Conservation (phyloP, 768 basidiomycete genomes). For the Mycena sanguinolenta region DNA sequence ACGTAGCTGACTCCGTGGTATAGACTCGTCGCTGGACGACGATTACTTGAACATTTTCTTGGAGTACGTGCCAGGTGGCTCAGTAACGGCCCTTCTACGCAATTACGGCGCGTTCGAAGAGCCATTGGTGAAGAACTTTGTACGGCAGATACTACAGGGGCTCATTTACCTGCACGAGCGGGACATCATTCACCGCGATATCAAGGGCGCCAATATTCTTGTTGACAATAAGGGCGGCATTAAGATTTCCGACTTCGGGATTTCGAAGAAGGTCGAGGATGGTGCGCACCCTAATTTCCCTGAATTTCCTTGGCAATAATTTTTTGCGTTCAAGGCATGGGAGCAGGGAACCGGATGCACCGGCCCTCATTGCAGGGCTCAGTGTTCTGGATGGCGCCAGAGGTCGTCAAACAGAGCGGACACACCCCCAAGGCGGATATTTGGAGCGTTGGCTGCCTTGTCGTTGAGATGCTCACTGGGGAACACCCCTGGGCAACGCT, state of each 20-base stretch:
- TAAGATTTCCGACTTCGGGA: slow-evolving; percentile 97
- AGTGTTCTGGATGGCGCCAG: slow-evolving; percentile 99
- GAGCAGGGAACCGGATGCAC: slow-evolving; percentile 79
- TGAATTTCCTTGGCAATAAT: not conserved
- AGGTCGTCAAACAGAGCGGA: slow-evolving; percentile 95
- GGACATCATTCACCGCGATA: slow-evolving; percentile 97
- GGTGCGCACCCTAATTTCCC: slow-evolving; percentile 65
- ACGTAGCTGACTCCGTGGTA: not conserved
- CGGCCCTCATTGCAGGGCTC: slow-evolving; percentile 96
- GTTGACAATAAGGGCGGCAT: slow-evolving; percentile 98
- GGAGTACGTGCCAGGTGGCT: slow-evolving; percentile 97
- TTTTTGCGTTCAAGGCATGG: slow-evolving; percentile 48
- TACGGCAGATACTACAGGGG: slow-evolving; percentile 90
- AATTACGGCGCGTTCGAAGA: slow-evolving; percentile 98
- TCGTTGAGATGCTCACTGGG: slow-evolving; percentile 97
- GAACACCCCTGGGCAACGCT: slow-evolving; percentile 96
- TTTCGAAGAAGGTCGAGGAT: slow-evolving; percentile 97
- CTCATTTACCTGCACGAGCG: slow-evolving; percentile 92
- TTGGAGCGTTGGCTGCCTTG: slow-evolving; percentile 95
- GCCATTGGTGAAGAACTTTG: slow-evolving; percentile 90
- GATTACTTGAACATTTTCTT: slow-evolving; percentile 95
- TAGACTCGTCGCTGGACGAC: slow-evolving; percentile 95
- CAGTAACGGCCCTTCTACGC: slow-evolving; percentile 88
- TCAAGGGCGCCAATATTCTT: slow-evolving; percentile 98
- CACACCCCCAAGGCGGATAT: slow-evolving; percentile 96